Conservation (phyloP, 2,329 filamentous ascomycete genomes). For the Phialophora verrucosa region DNA sequence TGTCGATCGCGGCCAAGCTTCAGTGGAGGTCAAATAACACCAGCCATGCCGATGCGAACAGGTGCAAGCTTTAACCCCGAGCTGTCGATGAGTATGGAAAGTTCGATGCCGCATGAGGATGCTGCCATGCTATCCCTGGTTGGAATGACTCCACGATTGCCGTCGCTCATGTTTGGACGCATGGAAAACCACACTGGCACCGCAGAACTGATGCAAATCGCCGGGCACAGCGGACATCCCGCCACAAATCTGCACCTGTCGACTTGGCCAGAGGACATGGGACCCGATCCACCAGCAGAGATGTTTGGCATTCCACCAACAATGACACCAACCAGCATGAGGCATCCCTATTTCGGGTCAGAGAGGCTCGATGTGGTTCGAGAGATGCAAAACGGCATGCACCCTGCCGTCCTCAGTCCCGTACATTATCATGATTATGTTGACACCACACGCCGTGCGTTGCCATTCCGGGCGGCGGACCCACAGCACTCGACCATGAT, state of each 20-base stretch:
- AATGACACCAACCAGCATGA: constrained; percentile 18
- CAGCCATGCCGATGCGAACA: constrained; percentile 14
- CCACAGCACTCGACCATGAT: constrained; percentile 13
- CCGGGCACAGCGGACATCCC: constrained; percentile 15
- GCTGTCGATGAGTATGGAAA: constrained; percentile 19
- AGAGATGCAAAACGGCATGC: constrained; percentile 15
- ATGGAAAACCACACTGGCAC: constrained; percentile 11
- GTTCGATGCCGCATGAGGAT: constrained; percentile 1
- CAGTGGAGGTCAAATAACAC: background rate
- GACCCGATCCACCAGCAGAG: constrained; percentile 22
- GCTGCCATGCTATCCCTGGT: constrained; percentile 9
- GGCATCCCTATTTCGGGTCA: constrained; percentile 19
- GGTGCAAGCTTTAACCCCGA: constrained; percentile 9
- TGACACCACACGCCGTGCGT: constrained; percentile 11
- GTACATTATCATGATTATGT: constrained; percentile 25
- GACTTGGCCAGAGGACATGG: constrained; percentile 30
- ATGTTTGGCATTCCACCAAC: constrained; percentile 27
- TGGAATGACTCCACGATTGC: constrained; percentile 18
- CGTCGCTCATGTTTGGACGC: constrained; percentile 14
- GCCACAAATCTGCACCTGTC: constrained; percentile 4
- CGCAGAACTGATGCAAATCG: constrained; percentile 23
- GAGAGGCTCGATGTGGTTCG: constrained; percentile 21
- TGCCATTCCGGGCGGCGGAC: constrained; percentile 19
- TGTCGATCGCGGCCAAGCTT: constrained; percentile 12
- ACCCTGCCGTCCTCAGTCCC: constrained; percentile 20